Base-by-base conservation (phyloP, 2,329 filamentous ascomycete species). In the Trichoderma cornu-damae region DNA sequence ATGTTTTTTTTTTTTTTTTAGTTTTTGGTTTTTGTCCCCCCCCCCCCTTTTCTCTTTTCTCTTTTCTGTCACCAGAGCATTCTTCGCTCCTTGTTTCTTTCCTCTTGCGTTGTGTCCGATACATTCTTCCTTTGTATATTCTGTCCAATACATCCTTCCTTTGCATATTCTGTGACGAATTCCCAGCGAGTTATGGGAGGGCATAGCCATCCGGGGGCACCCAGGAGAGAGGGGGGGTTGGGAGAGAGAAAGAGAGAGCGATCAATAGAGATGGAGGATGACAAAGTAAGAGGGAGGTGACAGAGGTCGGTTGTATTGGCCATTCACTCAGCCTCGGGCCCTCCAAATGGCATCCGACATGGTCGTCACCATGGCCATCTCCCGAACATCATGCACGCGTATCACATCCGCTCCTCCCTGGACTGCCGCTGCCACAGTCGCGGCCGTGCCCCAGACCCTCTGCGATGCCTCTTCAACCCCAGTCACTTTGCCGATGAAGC, bases 311-410 rank as follows among this genome's bases (percentile, higher is more conserved):
- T 30, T 14, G n/a, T 6, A 22, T n/a, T 28, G 2, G 16, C 16
- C 14, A n/a, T 30, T 28, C 14, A n/a, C 24, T 28, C 16, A 43
- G 12, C 16, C 32, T 54, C 35, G 74, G 38, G 75, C 74, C 64
- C 89, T 79, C 83, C 89, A 96, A 55, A 96, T 91, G n/a, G 91
- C 92, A 79, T 97, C 93, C 7, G 90, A 84, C 86, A 97, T 93
- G 69, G 82, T 87, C 1, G 84, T 85, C 30, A 96, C 91, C 72
- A 90, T 81, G 38, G 74, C 78, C 93, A 97, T 97, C 76, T 94
- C 89, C 57, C 77, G 73, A 12, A 92, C 88, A 75, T 97, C 93
- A 73, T 99, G 94, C 40, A 99, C 91, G 51, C 94, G 80, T 44
- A 97, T 86, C 59, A 99, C 85, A 75, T 97, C 92, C 22, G 92